Evolutionary conservation across 2,329 filamentous ascomycete genomes (phyloP), one percentile per base, ranked within the genome.

Genomic region (Eutypella sp.): DNA sequence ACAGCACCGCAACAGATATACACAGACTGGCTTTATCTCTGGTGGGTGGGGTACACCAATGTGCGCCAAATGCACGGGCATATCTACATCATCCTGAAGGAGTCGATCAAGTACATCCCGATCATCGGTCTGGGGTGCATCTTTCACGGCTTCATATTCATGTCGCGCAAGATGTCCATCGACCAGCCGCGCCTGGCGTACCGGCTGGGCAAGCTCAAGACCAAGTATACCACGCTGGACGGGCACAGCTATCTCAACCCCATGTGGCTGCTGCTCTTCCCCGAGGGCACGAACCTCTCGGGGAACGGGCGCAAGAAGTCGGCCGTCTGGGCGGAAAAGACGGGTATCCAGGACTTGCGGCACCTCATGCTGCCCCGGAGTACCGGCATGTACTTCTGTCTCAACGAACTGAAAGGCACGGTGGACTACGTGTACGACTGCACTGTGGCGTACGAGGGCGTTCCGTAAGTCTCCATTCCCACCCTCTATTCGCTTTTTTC

Each of bases 361-460:
- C 87, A 95, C 61, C 67, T 86, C 45, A 75, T 95, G 54, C 68
- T 95, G 2, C 89, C 89, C 1, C 76, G 89, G 43, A 90, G 87
- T 63, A 93, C 88, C 0, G 89, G 89, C 41, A 78, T 87, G 51
- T 85, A 80, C 53, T 95, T 90, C 60, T 91, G 87, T 56, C 67
- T 95, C 37, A 83, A 84, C 50, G 84, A 95, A 64, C 71, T 95
- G 13, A 80, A 81, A 56, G 79, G 77, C 8, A 84, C 84, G 0
- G 81, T 91, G 0, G 86, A 93, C 10, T 95, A 88, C 69, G 73
- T 95, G 1, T 95, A 95, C 57, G 89, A 95, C 67, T 96, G 91
- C 66, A 97, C 93, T 0, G 85, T 99, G 46, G 91, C 89, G 4
- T 99, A 99, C 61, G 92, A 96, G 67, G 92, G 93, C 13, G 81